phyloP scores from a whole-genome alignment of 2,329 filamentous ascomycete species.

The Colletotrichum sublineola region DNA sequence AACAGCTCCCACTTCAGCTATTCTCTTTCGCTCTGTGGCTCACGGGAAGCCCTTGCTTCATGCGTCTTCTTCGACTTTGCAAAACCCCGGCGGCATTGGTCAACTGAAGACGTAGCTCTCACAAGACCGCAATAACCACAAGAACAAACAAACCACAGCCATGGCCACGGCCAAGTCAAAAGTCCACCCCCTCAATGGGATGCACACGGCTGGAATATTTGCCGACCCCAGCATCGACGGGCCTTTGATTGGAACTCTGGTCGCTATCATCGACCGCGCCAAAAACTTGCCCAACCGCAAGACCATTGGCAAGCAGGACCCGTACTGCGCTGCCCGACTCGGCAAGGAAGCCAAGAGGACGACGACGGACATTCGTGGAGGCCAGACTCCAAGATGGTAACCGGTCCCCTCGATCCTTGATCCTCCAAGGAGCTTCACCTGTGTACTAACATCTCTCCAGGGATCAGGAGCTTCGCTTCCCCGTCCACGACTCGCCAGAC shows the following conservation, averaged over 20 bases:
- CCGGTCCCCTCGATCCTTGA: not conserved
- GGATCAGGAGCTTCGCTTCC: slow-evolving; percentile 98
- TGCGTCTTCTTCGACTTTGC: not conserved
- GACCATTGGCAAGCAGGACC: slow-evolving; percentile 98
- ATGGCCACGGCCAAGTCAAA: slow-evolving; percentile 68
- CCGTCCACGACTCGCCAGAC: slow-evolving; percentile 94
- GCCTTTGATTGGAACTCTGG: slow-evolving; percentile 91
- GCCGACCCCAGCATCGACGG: slow-evolving; percentile 95
- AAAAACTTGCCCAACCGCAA: slow-evolving; percentile 98
- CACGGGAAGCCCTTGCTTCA: slow-evolving; percentile 7
- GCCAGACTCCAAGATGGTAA: slow-evolving; percentile 96
- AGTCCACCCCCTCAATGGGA: slow-evolving; percentile 68
- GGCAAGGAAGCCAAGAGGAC: slow-evolving; percentile 99
- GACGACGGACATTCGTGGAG: slow-evolving; percentile 90
- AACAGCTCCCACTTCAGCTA: not conserved
- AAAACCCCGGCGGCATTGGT: slow-evolving; percentile 20
- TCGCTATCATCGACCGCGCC: slow-evolving; percentile 91
- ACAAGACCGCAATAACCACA: slow-evolving; percentile 1
- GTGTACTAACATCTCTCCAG: slow-evolving; percentile 60
- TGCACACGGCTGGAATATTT: slow-evolving; percentile 92
- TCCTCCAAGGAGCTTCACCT: not conserved
- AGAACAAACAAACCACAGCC: slow-evolving; percentile 35
- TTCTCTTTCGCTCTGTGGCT: slow-evolving; percentile 11
- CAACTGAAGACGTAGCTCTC: slow-evolving; percentile 11
- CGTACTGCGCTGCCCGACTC: slow-evolving; percentile 92